Conservation (phyloP, 345 rosid species). For the Passiflora organensis region DNA sequence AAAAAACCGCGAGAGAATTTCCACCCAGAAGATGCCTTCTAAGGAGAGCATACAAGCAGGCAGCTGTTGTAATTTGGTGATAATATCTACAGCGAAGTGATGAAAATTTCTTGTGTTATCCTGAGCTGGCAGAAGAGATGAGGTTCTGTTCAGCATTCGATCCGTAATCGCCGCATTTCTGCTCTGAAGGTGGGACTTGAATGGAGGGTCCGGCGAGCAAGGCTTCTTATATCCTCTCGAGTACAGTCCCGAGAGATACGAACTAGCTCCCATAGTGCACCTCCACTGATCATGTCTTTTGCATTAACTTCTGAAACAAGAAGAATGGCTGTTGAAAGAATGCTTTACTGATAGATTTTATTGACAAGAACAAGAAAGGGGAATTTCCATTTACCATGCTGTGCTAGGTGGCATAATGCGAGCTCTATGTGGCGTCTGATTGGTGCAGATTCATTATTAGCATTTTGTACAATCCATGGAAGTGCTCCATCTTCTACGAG, state of each 20-base stretch:
- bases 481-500: constrained; percentile 32
- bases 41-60: too few relatives aligned
- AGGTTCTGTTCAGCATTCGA: constrained; percentile 14
- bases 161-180: constrained; percentile 29
- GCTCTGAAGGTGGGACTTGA: constrained; percentile 28
- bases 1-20: constrained; percentile 8
- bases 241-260: constrained; percentile 31
- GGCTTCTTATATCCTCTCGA: constrained; percentile 30
- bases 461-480: constrained; percentile 32
- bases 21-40: background rate
- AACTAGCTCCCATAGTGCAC: constrained; percentile 34
- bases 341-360: background rate
- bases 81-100: constrained; percentile 1
- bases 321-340: background rate
- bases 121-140: background rate
- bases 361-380: background rate
- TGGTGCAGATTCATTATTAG: constrained; percentile 30
- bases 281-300: constrained; percentile 32
- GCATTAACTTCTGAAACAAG: constrained; percentile 27
- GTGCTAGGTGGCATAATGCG: constrained; percentile 26
- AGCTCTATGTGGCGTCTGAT: constrained; percentile 37
- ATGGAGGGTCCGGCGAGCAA: constrained; percentile 25
- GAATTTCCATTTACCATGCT: constrained; percentile 22
- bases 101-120: background rate
- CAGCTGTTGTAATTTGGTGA: too few relatives aligned